Evolutionary conservation across 2,329 filamentous ascomycete species (phyloP), one percentile per base, ranked within the genome.

Genomic region (Fusarium sp.): DNA sequence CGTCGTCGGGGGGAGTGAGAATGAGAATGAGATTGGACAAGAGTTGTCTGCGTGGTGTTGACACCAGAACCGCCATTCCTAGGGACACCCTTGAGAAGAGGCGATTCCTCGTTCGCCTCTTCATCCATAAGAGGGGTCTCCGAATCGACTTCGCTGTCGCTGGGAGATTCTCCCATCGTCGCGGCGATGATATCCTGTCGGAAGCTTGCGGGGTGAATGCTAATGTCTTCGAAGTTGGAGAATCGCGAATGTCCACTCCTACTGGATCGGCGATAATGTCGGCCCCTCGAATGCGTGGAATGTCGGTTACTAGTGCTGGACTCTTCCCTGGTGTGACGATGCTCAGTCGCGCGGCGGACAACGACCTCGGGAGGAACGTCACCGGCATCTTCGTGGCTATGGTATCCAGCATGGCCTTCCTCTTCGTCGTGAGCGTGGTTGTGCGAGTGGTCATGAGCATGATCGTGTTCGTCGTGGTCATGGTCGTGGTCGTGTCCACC

Each of bases 141-240:
- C 8, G 88, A 87, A 17, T 89, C 88, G 12, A 83, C 83, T 35
- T 88, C 88, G 67, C 87, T 89, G 33, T 90, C 90, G 60, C 87
- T 84, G n/a, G 81, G 79, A 15, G 79, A 75, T 8, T 80, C 76
- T 33, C 91, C 86, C 60, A 90, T 89, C 69, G 91, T 92, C n/a
- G 94, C 94, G 40, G 92, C 92, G 74, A 98, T 97, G 76, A 99
- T 98, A 65, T 96, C 95, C 81, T 97, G 94, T 74, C 97, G 89
- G 86, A 98, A 95, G 72, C 93, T 96, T 27, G 95, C 93, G 4
- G 97, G 97, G 80, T 98, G 94, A 62, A 97, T 94, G 80, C 92
- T 94, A 75, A 97, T 93, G 65, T 95, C 89, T 37, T 92, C 84
- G 86, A 95, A 84, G 85, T 88, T 91, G 68, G 90, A 85, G 73